Percentiles rank a stretch among this genome's conserved stretches.
Conservation (phyloP, 2,329 filamentous ascomycete genomes). For the Ceratocystis albifundus region DNA sequence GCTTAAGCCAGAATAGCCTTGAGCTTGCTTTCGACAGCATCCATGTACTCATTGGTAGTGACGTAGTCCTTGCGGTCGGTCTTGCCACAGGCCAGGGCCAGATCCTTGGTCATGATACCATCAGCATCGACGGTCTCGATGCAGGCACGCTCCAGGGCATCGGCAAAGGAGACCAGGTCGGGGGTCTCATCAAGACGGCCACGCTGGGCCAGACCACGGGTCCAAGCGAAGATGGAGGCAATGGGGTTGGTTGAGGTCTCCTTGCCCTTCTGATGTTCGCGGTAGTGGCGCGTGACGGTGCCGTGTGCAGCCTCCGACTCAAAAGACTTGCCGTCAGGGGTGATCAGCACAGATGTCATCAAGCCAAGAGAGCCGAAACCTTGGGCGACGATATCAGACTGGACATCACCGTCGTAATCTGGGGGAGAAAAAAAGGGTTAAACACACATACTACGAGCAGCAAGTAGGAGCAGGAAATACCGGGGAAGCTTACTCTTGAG, state of each 20-base stretch:
- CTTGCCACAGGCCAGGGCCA: constrained; percentile 89
- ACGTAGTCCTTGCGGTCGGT: constrained; percentile 75
- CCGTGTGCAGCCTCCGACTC: constrained; percentile 97
- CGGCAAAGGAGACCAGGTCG: constrained; percentile 80
- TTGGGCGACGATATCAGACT: constrained; percentile 96
- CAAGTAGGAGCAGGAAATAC: not conserved
- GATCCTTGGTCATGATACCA: constrained; percentile 97
- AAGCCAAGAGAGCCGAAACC: constrained; percentile 95
- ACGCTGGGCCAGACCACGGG: constrained; percentile 82
- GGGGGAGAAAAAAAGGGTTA: constrained; percentile 12
- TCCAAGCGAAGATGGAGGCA: constrained; percentile 98
- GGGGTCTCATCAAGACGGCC: constrained; percentile 89
- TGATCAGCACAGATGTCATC: constrained; percentile 97
- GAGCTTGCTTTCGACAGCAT: constrained; percentile 82
- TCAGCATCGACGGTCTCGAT: constrained; percentile 88
- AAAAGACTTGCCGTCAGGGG: constrained; percentile 91
- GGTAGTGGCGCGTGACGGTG: constrained; percentile 95
- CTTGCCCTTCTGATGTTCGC: constrained; percentile 94
- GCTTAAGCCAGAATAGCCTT: constrained; percentile 50
- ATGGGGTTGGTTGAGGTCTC: constrained; percentile 98
- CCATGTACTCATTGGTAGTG: constrained; percentile 82
- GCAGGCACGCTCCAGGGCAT: constrained; percentile 84
- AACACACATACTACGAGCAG: not conserved
- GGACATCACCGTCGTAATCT: constrained; percentile 99
- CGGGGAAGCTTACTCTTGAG: constrained; percentile 67